Evolutionary conservation across 345 rosid species (phyloP).

Genomic region (Gossypium thurberi): DNA sequence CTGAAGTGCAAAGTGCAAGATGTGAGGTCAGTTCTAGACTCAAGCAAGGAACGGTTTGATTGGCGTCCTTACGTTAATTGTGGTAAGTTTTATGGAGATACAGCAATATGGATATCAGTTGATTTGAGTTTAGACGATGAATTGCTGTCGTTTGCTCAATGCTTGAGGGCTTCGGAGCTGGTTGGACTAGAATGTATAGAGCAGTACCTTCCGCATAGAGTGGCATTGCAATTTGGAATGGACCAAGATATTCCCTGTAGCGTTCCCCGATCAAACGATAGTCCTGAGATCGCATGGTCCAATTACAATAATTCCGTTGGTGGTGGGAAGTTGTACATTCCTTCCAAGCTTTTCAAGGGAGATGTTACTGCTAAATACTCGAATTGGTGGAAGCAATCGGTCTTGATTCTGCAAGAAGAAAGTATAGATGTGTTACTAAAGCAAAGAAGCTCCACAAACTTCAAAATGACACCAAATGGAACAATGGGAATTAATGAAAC

Average conservation of each 20-base stretch:
- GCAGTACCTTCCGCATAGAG: constrained; percentile 31
- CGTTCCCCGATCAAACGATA: constrained; percentile 15
- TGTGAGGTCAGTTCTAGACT: constrained; percentile 24
- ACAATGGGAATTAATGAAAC: not conserved
- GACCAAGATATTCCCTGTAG: constrained; percentile 32
- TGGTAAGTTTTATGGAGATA: constrained; percentile 14
- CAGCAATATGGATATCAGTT: constrained; percentile 3
- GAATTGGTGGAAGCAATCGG: constrained; percentile 41
- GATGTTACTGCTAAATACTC: constrained; percentile 30
- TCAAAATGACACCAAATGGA: not conserved
- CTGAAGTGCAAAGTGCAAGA: not conserved
- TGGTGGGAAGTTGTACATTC: constrained; percentile 25
- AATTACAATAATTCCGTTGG: constrained; percentile 24
- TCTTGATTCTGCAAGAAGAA: constrained; percentile 1
- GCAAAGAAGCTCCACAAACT: not conserved
- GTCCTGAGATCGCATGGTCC: constrained; percentile 24
- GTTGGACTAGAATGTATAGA: constrained; percentile 26
- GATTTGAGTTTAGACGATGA: constrained; percentile 13
- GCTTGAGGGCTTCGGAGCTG: constrained; percentile 22
- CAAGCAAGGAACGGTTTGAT: constrained; percentile 13
- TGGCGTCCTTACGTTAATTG: constrained; percentile 25
- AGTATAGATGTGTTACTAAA: not conserved
- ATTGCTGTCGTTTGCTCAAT: constrained; percentile 18
- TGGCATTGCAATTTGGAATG: constrained; percentile 35
- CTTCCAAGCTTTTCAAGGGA: constrained; percentile 23